Conservation (phyloP, 2,329 filamentous ascomycete species). For the Aspergillus melleus region DNA sequence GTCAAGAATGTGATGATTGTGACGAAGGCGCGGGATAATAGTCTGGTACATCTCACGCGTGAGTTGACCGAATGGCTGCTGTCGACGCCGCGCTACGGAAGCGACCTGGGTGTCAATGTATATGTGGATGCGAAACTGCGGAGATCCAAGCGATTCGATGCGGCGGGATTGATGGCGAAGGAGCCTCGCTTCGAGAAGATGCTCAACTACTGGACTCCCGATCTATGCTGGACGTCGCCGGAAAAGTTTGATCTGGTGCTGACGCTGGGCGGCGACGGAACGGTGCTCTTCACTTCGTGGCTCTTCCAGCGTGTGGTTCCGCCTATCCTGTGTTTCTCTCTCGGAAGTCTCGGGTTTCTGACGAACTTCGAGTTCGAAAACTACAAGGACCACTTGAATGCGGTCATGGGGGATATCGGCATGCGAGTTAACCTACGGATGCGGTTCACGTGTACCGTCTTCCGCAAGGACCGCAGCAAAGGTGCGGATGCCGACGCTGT, state of each 20-base stretch:
- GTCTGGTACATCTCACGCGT: constrained; percentile 82
- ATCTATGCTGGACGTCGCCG: constrained; percentile 88
- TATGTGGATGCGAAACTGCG: constrained; percentile 97
- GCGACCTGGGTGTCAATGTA: constrained; percentile 87
- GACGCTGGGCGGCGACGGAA: constrained; percentile 92
- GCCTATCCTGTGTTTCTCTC: constrained; percentile 84
- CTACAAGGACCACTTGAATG: constrained; percentile 83
- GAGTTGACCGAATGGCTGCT: constrained; percentile 88
- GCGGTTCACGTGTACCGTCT: constrained; percentile 98
- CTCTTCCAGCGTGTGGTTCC: constrained; percentile 94
- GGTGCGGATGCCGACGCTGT: constrained; percentile 56
- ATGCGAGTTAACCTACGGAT: constrained; percentile 98
- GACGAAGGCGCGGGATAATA: constrained; percentile 94
- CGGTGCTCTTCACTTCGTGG: constrained; percentile 94
- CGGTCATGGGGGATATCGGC: constrained; percentile 87
- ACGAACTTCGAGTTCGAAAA: constrained; percentile 95
- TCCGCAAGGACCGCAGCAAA: constrained; percentile 62
- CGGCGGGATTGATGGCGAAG: constrained; percentile 68
- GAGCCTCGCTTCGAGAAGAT: constrained; percentile 77
- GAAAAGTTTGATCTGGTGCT: constrained; percentile 96
- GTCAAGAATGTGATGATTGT: constrained; percentile 97
- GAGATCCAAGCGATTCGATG: constrained; percentile 83
- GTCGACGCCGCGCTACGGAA: constrained; percentile 83
- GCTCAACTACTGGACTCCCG: constrained; percentile 94
- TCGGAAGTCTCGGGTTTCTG: constrained; percentile 90